Evolutionary conservation across 495 filamentous ascomycete species (phyloP).

Genomic region (Hypoxylon lenormandii): DNA sequence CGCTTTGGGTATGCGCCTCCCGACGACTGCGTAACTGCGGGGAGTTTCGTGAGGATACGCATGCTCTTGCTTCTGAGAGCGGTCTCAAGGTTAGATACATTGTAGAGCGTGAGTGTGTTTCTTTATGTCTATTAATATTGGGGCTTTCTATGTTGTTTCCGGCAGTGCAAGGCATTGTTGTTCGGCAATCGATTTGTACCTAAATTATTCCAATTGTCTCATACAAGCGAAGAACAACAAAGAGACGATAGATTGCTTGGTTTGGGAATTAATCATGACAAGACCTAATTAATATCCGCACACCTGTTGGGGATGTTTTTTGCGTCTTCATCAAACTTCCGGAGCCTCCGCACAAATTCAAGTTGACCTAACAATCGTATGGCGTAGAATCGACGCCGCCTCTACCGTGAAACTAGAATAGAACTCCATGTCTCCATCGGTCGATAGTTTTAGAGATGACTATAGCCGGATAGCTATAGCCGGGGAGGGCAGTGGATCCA

Average conservation of each 20-base stretch:
- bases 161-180: slow-evolving; percentile 22
- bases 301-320: no score
- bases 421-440: no score
- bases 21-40: slow-evolving; percentile 22
- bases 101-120: no score
- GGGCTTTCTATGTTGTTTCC: slow-evolving; percentile 22
- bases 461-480: slow-evolving; percentile 13
- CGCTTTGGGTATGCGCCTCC: slow-evolving; percentile 26
- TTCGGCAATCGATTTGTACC: slow-evolving; percentile 19
- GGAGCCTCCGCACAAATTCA: no score
- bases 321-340: no score
- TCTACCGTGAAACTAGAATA: no score
- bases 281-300: no score
- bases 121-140: no score
- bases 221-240: slow-evolving; percentile 7
- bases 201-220: slow-evolving; percentile 19
- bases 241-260: not conserved
- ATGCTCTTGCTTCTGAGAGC: slow-evolving; percentile 18
- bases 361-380: no score
- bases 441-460: not conserved
- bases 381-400: no score
- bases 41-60: slow-evolving; percentile 24
- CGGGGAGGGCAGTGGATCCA: not conserved
- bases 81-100: slow-evolving; percentile 14
- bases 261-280: no score